Base-by-base conservation (phyloP, 2,329 filamentous ascomycete genomes). In the Phaeophleospora eucalypticola region DNA sequence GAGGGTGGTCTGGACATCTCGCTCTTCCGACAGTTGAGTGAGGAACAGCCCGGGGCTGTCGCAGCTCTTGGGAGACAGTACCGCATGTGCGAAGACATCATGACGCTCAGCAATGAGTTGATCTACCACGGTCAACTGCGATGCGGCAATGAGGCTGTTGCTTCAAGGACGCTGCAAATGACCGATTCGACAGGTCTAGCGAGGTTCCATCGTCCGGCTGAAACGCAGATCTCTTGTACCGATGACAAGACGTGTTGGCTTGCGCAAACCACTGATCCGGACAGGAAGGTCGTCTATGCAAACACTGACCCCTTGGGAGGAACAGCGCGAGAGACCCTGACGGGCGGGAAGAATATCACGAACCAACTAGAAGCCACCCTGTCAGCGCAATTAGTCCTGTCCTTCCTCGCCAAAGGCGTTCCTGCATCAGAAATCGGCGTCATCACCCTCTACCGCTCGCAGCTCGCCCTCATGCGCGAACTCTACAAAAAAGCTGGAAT, bases 11-110 rank as follows among this genome's bases (percentile, higher is more conserved):
- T 98, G 4, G 93, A 98, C 65, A 79, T 96, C 37, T 95, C 88
- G 64, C 75, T 98, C 42, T 98, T 98, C 77, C 95, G 95, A 65
- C 77, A 93, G 3, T 79, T 98, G 10, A 96, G 89, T 1, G 93
- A 97, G 61, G 79, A 80, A 0, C 90, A 97, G 53, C 90, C 93
- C 0, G 74, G 82, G 38, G 89, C 89, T 1, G 90, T 98, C 2
- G 88, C 94, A 52, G 95, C 87, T 53, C 79, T 98, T 1, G 89
- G 93, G 60, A 89, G 96, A 61, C 93, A 98, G 65, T 98, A 98
- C 65, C 88, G 93, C 51, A 98, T 98, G 93, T 95, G 89, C 60
- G 87, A 93, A 57, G 93, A 98, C 52, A 87, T 98, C 51, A 97
- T 97, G 91, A 79, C 84, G 2, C 78, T 98, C 12, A 94, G 89